Conservation (phyloP, 768 basidiomycete species). For the Boletus sp. region DNA sequence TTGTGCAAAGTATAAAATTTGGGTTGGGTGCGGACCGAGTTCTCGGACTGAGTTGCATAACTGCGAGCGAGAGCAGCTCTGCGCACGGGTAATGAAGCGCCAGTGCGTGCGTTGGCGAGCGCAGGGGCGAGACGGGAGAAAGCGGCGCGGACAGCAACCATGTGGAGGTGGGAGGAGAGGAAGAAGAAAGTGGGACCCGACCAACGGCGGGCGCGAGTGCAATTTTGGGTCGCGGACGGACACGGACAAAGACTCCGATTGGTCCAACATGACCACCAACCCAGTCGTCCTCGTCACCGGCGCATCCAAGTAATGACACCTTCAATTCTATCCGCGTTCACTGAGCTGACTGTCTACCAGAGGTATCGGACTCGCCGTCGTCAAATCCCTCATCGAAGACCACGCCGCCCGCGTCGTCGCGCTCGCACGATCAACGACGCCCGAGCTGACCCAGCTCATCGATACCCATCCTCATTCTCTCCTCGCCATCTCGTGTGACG, state of each 20-base stretch:
- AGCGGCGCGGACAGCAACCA: slow-evolving; percentile 59
- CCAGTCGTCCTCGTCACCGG: slow-evolving; percentile 81
- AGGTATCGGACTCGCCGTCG: slow-evolving; percentile 81
- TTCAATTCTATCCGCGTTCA: not conserved
- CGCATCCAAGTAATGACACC: slow-evolving; percentile 63
- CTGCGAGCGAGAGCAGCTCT: slow-evolving; percentile 48
- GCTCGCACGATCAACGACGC: slow-evolving; percentile 65
- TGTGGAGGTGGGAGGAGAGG: slow-evolving; percentile 31
- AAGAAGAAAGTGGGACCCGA: slow-evolving; percentile 5
- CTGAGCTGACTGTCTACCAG: slow-evolving; percentile 28
- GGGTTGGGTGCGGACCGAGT: slow-evolving; percentile 42
- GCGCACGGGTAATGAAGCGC: slow-evolving; percentile 42
- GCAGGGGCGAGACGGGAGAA: slow-evolving; percentile 63
- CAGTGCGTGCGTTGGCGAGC: slow-evolving; percentile 40
- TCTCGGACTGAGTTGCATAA: slow-evolving; percentile 62
- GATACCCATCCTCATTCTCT: slow-evolving; percentile 40
- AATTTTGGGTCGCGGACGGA: slow-evolving; percentile 25
- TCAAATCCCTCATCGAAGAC: slow-evolving; percentile 59
- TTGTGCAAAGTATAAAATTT: slow-evolving; percentile 18
- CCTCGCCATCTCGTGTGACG: slow-evolving; percentile 64
- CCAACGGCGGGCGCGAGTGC: not conserved
- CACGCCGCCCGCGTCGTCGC: slow-evolving; percentile 72
- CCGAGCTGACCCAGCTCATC: slow-evolving; percentile 59
- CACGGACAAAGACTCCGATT: slow-evolving; percentile 16
- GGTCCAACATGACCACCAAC: slow-evolving; percentile 27